Base-by-base conservation (phyloP, 768 basidiomycete genomes). In the Heimioporus sp. region DNA sequence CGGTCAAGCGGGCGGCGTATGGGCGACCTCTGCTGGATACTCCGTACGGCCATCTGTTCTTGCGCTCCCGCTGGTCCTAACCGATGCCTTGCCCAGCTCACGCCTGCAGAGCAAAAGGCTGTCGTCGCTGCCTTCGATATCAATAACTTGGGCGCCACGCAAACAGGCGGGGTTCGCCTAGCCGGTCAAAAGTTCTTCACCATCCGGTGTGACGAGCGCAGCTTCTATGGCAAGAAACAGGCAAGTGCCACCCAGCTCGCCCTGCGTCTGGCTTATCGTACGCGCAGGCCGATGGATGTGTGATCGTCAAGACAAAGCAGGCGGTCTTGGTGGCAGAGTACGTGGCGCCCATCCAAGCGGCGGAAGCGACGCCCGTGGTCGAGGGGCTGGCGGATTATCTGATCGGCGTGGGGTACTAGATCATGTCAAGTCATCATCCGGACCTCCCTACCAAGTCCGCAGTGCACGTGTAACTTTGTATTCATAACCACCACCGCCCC, bases 291-390 rank as follows among this genome's bases (percentile, higher is more conserved):
- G 82, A 90, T 66, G 94, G 95, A 1, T 81, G 76, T 35, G 61
- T 80, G 30, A 61, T 93, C 52, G 84, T 89, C 43, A 88, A 87
- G 76, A 94, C 91, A 12, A 86, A 78, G 54, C 87, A 89, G 64
- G 91, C 90, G 15, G 74, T 95, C 51, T 74, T 97, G 45, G 82
- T 95, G 20, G 82, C 82, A 4, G 84, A 85, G 65, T 97, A 95
- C 69, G 54, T 50, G 0, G 71, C 75, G 3, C 90, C 90, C 0
- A 65, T 70, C 40, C 86, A 87, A 65, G 84, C 82, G 4, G 63
- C 73, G 19, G 92, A 93, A 65, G 75, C 79, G 21, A 86, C 81
- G 20, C 65, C 77, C 11, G 57, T 87, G 32, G 87, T 87, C 32
- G 83, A 87, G 68, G 62, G 58, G 10, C 73, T 94, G 36, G 90